Conservation (phyloP, 768 basidiomycete species). For the Boletus sp. region DNA sequence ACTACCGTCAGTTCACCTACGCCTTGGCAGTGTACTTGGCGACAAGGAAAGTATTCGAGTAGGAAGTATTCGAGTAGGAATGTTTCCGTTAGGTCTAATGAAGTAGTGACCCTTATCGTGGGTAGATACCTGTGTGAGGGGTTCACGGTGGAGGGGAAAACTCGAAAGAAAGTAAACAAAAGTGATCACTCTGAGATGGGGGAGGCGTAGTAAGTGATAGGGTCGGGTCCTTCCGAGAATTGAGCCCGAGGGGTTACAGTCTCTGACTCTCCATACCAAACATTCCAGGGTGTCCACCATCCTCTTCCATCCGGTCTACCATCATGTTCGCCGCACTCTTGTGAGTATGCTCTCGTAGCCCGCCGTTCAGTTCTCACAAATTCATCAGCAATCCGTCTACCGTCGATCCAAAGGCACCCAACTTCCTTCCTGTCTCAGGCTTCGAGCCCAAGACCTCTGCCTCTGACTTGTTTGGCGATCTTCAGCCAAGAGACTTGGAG, state of each 20-base stretch:
- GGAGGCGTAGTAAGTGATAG: neutral
- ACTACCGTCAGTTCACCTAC: neutral
- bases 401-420: slow-evolving; percentile 65
- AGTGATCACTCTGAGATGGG: too few relatives aligned
- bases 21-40: neutral
- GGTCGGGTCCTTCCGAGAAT: slow-evolving; percentile 11
- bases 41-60: too few relatives aligned
- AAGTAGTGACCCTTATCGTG: neutral
- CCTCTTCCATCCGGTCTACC: slow-evolving; percentile 26
- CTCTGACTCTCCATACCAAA: neutral
- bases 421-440: slow-evolving; percentile 75
- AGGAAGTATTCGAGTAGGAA: neutral
- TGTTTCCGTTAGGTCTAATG: neutral
- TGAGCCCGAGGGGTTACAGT: slow-evolving; percentile 5
- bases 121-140: neutral
- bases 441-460: slow-evolving; percentile 44
- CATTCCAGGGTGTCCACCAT: neutral
- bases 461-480: slow-evolving; percentile 67
- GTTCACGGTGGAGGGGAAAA: too few relatives aligned
- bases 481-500: slow-evolving; percentile 70
- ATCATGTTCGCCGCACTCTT: slow-evolving; percentile 86
- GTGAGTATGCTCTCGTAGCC: slow-evolving; percentile 45
- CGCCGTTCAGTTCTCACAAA: slow-evolving; percentile 9
- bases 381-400: slow-evolving; percentile 49
- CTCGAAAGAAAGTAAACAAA: too few relatives aligned